A percentile compares a stretch with the other conserved stretches of the same genome.
Evolutionary conservation across 2,329 filamentous ascomycete genomes (phyloP).

Genomic region (Ophiosphaerella narmari): DNA sequence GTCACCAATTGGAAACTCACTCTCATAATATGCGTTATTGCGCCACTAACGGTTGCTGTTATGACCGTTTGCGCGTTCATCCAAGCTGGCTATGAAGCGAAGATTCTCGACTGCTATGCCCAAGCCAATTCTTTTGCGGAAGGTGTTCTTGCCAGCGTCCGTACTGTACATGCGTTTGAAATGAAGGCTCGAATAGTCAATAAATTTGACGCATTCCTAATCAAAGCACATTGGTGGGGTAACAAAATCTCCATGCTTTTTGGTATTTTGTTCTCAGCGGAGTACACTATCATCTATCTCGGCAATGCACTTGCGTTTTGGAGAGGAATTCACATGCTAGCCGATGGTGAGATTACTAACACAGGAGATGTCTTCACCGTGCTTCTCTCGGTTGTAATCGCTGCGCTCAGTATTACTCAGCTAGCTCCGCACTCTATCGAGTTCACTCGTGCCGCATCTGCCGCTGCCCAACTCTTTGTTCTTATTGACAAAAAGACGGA

Average conservation of each 20-base stretch:
- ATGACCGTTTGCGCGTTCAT: conserved; percentile 33
- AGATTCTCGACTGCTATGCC: conserved; percentile 5
- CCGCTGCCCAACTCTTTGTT: conserved; percentile 14
- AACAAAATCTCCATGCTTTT: conserved; percentile 61
- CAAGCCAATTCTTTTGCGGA: conserved; percentile 10
- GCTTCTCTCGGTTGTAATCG: conserved; percentile 87
- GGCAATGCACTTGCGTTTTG: conserved; percentile 70
- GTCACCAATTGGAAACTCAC: conserved; percentile 91
- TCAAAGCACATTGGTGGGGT: conserved; percentile 54
- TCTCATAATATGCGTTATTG: conserved; percentile 60
- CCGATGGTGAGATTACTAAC: conserved; percentile 46
- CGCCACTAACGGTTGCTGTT: conserved; percentile 19
- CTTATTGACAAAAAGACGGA: conserved; percentile 13
- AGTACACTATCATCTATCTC: conserved; percentile 69
- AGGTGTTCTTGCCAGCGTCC: conserved; percentile 12
- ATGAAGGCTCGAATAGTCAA: conserved; percentile 61
- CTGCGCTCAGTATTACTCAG: conserved; percentile 59
- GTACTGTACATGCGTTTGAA: conserved; percentile 63
- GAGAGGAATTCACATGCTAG: conserved; percentile 56
- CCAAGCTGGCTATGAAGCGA: conserved; percentile 13
- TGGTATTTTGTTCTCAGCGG: conserved; percentile 61
- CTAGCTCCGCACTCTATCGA: conserved; percentile 14
- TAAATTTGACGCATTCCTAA: conserved; percentile 60
- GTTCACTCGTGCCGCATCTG: conserved; percentile 18
- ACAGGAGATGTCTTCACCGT: conserved; percentile 69